Base-by-base conservation (phyloP, 352 stramenopile species). In the Globisporangium nagaii region DNA sequence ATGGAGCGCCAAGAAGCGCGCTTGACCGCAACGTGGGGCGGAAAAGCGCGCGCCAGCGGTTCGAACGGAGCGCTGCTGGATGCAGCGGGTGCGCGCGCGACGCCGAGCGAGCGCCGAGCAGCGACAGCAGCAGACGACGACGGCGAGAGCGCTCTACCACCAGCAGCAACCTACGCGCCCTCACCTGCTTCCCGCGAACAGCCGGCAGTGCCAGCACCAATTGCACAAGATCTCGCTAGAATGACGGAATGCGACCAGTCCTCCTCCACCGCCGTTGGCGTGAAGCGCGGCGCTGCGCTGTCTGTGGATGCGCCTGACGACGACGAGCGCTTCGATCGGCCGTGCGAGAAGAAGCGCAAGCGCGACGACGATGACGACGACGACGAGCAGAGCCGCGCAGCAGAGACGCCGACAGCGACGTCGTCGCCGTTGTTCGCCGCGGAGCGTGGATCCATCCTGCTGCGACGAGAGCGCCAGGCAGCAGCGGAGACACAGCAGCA, bases 321-420 rank as follows among this genome's bases (percentile, higher is more conserved):
- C n/a, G n/a, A n/a, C n/a, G 46, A 4, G 46, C 46, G 24, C 25
- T 48, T 54, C 12, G 50, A 73, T 8, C 58, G 47, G 7, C 65
- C 66, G 53, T 70, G 69, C 36, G 66, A 80, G 48, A 85, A 82
- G 60, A 82, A 80, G 46, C 50, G 66, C 17, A 72, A 73, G 47
- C 59, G 60, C 5, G 62, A 62, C 20, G 63, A 70, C 7, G 46
- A 42, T n/a, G n/a, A 19, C 36, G 22, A 13, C 11, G 15, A n/a
- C 22, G 20, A 44, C 28, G 22, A 37, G 41, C 49, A 2, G 47
- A 59, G n/a, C n/a, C n/a, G n/a, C 4, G 30, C 49, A 19, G 20
- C 43, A 31, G 51, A 49, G 36, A 39, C 48, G 27, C n/a, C 36
- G 28, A n/a, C 53, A 17, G 17, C 50, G 15, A 48, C 57, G 20